Evolutionary conservation across 139 green algal genomes (phyloP).

Genomic region (Deuterostichococcus epilithicus): DNA sequence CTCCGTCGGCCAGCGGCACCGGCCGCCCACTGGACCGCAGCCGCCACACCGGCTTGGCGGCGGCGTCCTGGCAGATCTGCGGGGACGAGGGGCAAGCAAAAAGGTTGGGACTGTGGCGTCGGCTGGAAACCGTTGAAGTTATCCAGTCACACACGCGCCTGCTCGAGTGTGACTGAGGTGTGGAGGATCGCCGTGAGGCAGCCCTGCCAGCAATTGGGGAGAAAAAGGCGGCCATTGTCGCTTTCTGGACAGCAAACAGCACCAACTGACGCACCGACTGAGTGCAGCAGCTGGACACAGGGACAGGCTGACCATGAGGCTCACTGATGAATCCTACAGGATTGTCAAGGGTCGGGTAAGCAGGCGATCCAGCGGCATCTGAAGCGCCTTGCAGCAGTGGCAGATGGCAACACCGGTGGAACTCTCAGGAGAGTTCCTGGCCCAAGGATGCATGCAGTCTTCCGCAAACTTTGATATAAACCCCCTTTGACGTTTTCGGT

Average conservation of each 20-base stretch:
- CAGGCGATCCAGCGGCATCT: no score
- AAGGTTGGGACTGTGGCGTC: constrained; percentile 15
- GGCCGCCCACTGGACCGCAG: constrained; percentile 45
- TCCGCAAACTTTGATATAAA: no score
- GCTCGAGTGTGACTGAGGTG: no score
- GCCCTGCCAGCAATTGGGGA: neutral
- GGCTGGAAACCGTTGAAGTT: neutral
- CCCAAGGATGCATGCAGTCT: no score
- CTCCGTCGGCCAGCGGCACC: constrained; percentile 45
- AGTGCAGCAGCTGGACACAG: neutral
- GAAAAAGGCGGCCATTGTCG: neutral
- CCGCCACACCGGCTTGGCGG: constrained; percentile 46
- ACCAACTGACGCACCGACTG: neutral
- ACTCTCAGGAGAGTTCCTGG: no score
- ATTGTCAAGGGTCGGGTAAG: no score
- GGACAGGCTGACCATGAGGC: no score
- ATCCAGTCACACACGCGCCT: neutral
- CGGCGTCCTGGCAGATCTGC: constrained; percentile 49
- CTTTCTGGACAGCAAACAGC: neutral
- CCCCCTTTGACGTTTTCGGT: no score
- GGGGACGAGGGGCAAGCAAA: neutral
- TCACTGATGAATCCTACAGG: no score
- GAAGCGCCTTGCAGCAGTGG: no score
- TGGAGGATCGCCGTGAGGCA: no score
- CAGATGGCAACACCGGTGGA: no score